phyloP scores from a whole-genome alignment of 2,329 filamentous ascomycete genomes.

The Lasiodiplodia gonubiensis region DNA sequence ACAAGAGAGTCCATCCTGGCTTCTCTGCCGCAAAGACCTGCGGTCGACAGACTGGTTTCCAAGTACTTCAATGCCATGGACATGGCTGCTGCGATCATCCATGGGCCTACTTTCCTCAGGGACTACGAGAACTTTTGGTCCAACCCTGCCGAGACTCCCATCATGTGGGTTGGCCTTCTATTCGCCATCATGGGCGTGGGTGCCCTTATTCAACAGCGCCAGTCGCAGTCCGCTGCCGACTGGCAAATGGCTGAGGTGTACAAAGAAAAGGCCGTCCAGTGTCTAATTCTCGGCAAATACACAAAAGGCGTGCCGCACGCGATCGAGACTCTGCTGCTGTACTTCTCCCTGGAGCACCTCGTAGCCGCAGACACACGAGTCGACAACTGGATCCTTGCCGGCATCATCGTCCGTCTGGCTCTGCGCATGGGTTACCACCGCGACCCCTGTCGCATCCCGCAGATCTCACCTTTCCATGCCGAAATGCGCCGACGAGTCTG shows the following conservation, averaged over 20 bases:
- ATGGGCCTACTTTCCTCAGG: constrained; percentile 25
- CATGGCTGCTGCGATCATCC: neutral
- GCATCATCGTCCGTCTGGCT: no score
- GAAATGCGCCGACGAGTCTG: no score
- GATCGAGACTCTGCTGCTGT: no score
- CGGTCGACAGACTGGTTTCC: neutral
- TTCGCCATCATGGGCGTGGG: constrained; percentile 47
- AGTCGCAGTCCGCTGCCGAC: constrained; percentile 33
- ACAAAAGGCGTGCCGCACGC: neutral
- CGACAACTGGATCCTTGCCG: no score
- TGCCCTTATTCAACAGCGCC: constrained; percentile 7
- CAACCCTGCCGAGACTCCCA: constrained; percentile 43
- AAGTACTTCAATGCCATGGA: constrained; percentile 8
- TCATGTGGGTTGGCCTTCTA: constrained; percentile 53
- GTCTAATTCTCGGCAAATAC: constrained; percentile 2
- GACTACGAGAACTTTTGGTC: constrained; percentile 54
- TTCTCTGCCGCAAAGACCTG: neutral
- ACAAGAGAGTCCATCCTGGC: neutral
- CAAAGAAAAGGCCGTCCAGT: constrained; percentile 25
- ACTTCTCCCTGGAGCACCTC: no score
- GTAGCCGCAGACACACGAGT: no score
- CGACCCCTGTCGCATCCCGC: no score
- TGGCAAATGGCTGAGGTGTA: constrained; percentile 33
- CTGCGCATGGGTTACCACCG: no score
- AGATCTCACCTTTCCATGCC: no score